Evolutionary conservation across 495 filamentous ascomycete species (phyloP).

Genomic region (Cudoniella acicularis): DNA sequence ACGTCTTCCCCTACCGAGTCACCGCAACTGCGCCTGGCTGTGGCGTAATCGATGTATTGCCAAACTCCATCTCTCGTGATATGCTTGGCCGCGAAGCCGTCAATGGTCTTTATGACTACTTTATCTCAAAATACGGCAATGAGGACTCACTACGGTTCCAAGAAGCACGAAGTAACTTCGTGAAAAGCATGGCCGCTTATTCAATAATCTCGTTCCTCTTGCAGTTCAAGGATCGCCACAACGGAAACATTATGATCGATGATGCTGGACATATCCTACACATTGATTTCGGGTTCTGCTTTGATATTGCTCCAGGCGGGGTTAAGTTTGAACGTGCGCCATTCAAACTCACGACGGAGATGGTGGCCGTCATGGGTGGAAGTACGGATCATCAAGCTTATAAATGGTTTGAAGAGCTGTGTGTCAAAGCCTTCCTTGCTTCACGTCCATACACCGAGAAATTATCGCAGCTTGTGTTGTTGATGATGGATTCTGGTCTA

Average conservation of each 20-base stretch:
- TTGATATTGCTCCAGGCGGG: slow-evolving; percentile 96
- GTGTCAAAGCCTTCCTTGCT: slow-evolving; percentile 92
- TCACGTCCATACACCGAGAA: slow-evolving; percentile 83
- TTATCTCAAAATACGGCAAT: slow-evolving; percentile 92
- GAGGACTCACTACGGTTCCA: slow-evolving; percentile 94
- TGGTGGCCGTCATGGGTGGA: slow-evolving; percentile 98
- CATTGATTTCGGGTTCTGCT: slow-evolving; percentile 99
- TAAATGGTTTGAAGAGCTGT: slow-evolving; percentile 93
- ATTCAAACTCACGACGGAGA: slow-evolving; percentile 96
- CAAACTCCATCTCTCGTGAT: slow-evolving; percentile 95
- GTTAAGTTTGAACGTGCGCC: slow-evolving; percentile 96
- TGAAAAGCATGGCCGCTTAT: slow-evolving; percentile 99
- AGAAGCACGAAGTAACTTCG: slow-evolving; percentile 92
- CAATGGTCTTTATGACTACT: slow-evolving; percentile 97
- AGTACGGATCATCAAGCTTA: slow-evolving; percentile 79
- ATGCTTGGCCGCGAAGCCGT: slow-evolving; percentile 98
- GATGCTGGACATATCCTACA: slow-evolving; percentile 96
- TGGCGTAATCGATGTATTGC: slow-evolving; percentile 95
- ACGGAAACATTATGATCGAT: slow-evolving; percentile 99
- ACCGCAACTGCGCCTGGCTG: slow-evolving; percentile 98
- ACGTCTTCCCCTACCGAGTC: slow-evolving; percentile 94
- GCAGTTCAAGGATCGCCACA: slow-evolving; percentile 99
- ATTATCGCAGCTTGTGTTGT: slow-evolving; percentile 78
- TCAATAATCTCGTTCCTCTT: slow-evolving; percentile 95
- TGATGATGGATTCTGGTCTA: slow-evolving; percentile 95